Percentiles rank a stretch among this genome's conserved stretches.
phyloP scores from a whole-genome alignment of 176 grass and related monocot genomes.

The Oryza glaberrima region DNA sequence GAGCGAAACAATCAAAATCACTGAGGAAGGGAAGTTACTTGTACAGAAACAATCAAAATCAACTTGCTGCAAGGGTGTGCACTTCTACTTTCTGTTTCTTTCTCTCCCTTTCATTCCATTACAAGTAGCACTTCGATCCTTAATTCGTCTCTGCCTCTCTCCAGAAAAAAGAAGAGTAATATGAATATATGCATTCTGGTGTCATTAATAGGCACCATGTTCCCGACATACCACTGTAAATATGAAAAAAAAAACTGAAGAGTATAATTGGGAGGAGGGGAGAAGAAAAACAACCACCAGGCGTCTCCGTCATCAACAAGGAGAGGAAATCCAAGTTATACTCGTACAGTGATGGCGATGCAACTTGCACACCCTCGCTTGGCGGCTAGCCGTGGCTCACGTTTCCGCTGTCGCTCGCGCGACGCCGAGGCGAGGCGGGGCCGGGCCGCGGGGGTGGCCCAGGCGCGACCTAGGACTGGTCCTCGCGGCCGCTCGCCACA shows the following conservation, averaged over 20 bases:
- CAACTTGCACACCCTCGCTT: slow-evolving; percentile 38
- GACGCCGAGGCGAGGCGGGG: not conserved
- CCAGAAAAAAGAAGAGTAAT: not conserved
- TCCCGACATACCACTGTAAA: not conserved
- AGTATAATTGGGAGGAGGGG: not conserved
- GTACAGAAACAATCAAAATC: not conserved
- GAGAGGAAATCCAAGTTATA: slow-evolving; percentile 21
- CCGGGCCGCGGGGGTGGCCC: not conserved
- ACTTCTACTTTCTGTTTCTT: not conserved
- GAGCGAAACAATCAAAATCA: not conserved
- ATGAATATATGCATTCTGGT: not conserved
- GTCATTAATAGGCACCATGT: not conserved
- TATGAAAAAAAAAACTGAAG: not conserved
- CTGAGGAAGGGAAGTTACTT: not conserved
- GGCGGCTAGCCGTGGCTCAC: slow-evolving; percentile 25
- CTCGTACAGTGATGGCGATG: slow-evolving; percentile 11
- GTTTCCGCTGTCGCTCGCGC: slow-evolving; percentile 22
- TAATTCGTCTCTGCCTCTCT: not conserved
- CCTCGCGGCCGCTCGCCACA: not conserved
- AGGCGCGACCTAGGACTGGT: slow-evolving; percentile 23
- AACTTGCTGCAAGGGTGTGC: not conserved
- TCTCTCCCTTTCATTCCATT: slow-evolving; percentile 14
- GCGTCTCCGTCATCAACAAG: slow-evolving; percentile 13
- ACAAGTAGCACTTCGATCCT: not conserved
- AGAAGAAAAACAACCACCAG: not conserved